Conservation (phyloP, 495 filamentous ascomycete genomes). For the Jackrogersella minutella region DNA sequence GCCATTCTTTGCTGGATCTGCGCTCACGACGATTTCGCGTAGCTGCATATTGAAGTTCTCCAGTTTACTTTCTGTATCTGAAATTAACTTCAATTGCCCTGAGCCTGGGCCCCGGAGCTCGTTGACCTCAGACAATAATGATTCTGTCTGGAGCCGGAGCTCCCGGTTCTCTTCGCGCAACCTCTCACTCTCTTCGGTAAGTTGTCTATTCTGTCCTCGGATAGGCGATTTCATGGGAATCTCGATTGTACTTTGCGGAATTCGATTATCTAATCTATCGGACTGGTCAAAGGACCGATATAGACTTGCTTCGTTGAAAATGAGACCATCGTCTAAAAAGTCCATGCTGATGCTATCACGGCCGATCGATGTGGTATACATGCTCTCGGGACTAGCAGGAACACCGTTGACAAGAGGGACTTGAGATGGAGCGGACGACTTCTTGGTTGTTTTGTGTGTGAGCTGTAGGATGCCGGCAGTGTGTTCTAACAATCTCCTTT, state of each 20-base stretch:
- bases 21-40: slow-evolving; percentile 69
- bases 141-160: slow-evolving; percentile 49
- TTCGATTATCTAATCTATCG: slow-evolving; percentile 54
- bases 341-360: slow-evolving; percentile 60
- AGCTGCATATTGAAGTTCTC: slow-evolving; percentile 76
- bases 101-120: slow-evolving; percentile 41
- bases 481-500: slow-evolving; percentile 80
- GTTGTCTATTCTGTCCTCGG: slow-evolving; percentile 53
- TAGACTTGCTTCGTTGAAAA: slow-evolving; percentile 82
- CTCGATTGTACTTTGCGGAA: slow-evolving; percentile 50
- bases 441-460: slow-evolving; percentile 70
- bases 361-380: slow-evolving; percentile 65
- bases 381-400: slow-evolving; percentile 73
- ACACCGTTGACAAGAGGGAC: slow-evolving; percentile 59
- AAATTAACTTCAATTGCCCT: slow-evolving; percentile 51
- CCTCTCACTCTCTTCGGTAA: slow-evolving; percentile 52
- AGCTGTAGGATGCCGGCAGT: slow-evolving; percentile 90
- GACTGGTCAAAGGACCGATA: slow-evolving; percentile 76
- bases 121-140: slow-evolving; percentile 45
- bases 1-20: slow-evolving; percentile 58
- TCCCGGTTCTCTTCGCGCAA: slow-evolving; percentile 51
- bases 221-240: slow-evolving; percentile 57
- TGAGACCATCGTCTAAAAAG: slow-evolving; percentile 56
- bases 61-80: slow-evolving; percentile 72
- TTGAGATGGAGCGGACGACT: slow-evolving; percentile 41